Evolutionary conservation across 2,329 filamentous ascomycete species (phyloP).

Genomic region (Exophiala phaeomuriformis): DNA sequence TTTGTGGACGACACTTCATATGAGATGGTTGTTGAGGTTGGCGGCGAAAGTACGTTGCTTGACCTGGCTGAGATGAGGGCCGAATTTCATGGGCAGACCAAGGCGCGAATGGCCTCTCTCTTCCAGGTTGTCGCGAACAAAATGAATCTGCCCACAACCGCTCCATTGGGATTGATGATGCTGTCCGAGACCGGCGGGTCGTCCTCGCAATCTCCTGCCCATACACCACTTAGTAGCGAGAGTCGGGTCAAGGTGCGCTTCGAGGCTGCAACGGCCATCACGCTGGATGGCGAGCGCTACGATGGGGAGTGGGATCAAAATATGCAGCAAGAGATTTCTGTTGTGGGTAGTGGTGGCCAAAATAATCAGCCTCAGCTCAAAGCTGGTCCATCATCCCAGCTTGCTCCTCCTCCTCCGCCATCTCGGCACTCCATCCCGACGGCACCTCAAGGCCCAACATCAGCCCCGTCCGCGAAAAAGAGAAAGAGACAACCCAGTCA

Average conservation of each 20-base stretch:
- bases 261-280: constrained; percentile 43
- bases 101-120: constrained; percentile 62
- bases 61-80: constrained; percentile 51
- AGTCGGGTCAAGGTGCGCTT: constrained; percentile 61
- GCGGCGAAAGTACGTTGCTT: constrained; percentile 54
- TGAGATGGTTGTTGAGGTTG: constrained; percentile 75
- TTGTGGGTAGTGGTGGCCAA: constrained; percentile 7
- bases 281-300: constrained; percentile 35
- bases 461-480: constrained; percentile 16
- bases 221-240: constrained; percentile 58
- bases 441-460: constrained; percentile 7
- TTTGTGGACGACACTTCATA: constrained; percentile 68
- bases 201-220: constrained; percentile 57
- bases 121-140: constrained; percentile 77
- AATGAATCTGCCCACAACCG: constrained; percentile 56
- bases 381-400: no score
- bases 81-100: constrained; percentile 66
- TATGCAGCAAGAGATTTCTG: constrained; percentile 18
- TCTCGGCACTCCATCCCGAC: background rate
- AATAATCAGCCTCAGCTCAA: constrained; percentile 9
- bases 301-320: constrained; percentile 20
- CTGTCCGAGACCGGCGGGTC: constrained; percentile 47
- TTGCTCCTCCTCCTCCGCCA: no score
- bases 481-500: constrained; percentile 20
- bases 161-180: constrained; percentile 61